phyloP scores from a whole-genome alignment of 164 flowering plant genomes.

The Platanus orientalis region DNA sequence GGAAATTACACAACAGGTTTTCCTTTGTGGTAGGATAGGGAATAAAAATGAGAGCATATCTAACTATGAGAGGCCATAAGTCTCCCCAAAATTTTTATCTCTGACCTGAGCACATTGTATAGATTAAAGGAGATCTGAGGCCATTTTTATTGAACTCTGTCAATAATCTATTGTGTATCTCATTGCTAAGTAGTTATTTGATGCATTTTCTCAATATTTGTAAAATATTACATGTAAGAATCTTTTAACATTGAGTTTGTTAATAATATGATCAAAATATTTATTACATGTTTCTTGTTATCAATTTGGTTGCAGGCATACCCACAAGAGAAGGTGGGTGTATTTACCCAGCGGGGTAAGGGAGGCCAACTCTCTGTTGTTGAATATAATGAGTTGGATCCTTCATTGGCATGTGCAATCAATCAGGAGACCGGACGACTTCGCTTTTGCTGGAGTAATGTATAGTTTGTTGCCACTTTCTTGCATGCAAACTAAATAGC shows the following conservation, averaged over 20 bases:
- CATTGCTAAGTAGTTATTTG: too few relatives aligned
- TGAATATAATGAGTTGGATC: conserved; percentile 94
- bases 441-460: conserved; percentile 99
- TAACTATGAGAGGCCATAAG: too few relatives aligned
- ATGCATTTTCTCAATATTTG: too few relatives aligned
- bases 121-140: too few relatives aligned
- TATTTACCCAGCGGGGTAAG: conserved; percentile 88
- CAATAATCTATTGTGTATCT: not conserved
- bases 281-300: not conserved
- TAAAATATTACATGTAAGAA: not conserved
- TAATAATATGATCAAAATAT: not conserved
- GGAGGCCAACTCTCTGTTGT: conserved; percentile 93
- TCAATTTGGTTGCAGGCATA: conserved; percentile 57
- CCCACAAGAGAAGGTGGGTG: conserved; percentile 98
- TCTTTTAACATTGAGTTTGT: not conserved
- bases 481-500: not conserved
- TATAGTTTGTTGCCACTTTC: conserved; percentile 23
- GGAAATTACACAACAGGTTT: too few relatives aligned
- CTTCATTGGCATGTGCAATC: conserved; percentile 62
- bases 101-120: too few relatives aligned
- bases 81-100: too few relatives aligned
- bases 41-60: too few relatives aligned
- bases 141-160: not conserved
- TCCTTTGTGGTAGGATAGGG: too few relatives aligned
- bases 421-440: conserved; percentile 95